phyloP scores from a whole-genome alignment of 352 stramenopile genomes.

The Phytophthora sojae region DNA sequence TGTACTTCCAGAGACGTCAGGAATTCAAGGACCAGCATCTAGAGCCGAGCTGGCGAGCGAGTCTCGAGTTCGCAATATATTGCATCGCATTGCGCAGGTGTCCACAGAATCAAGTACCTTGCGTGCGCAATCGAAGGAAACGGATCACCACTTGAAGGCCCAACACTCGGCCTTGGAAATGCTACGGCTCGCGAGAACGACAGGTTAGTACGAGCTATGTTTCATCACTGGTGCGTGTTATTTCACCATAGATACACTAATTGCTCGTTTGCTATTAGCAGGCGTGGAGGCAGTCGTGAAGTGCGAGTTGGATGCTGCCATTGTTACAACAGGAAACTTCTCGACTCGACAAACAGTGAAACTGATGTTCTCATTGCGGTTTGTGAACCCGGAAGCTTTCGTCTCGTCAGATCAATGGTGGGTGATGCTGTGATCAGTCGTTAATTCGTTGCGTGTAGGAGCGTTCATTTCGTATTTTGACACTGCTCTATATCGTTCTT shows the following conservation, averaged over 20 bases:
- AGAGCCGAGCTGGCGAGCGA: slow-evolving; percentile 27
- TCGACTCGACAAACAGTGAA: slow-evolving; percentile 32
- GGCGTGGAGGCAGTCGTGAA: slow-evolving; percentile 36
- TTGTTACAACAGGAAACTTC: slow-evolving; percentile 30
- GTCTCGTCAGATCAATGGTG: slow-evolving; percentile 40
- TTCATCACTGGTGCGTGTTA: background rate
- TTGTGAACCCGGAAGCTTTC: slow-evolving; percentile 26
- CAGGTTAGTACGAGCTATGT: slow-evolving; percentile 26
- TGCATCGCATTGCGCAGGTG: slow-evolving; percentile 49
- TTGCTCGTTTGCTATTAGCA: slow-evolving; percentile 4
- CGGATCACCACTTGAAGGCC: slow-evolving; percentile 48
- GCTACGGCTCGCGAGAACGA: slow-evolving; percentile 27
- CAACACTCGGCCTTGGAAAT: slow-evolving; percentile 60
- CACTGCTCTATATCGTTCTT: slow-evolving; percentile 8
- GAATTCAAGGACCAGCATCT: background rate
- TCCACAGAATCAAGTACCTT: slow-evolving; percentile 41
- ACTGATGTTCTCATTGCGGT: slow-evolving; percentile 29
- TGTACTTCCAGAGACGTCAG: slow-evolving; percentile 19
- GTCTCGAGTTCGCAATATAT: slow-evolving; percentile 41
- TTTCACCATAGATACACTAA: slow-evolving; percentile 8
- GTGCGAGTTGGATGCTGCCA: slow-evolving; percentile 26
- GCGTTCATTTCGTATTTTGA: slow-evolving; percentile 4
- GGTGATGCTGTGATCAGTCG: background rate
- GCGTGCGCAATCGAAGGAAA: slow-evolving; percentile 40
- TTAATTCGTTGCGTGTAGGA: slow-evolving; percentile 5